Evolutionary conservation across 331 rosid genomes (phyloP), one percentile per base, ranked within the genome.

Genomic region (Saraca asoca): DNA sequence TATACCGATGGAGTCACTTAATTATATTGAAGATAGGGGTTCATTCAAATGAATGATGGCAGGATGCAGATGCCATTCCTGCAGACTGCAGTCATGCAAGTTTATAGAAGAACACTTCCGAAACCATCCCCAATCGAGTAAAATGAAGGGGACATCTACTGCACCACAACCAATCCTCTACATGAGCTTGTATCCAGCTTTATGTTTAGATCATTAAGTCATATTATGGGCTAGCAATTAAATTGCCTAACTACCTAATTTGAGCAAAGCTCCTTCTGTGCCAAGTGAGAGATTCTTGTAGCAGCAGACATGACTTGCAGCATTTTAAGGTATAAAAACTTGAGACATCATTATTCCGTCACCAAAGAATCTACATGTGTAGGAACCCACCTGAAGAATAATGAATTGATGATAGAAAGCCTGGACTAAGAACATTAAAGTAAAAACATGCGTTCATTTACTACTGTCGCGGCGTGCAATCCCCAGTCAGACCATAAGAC

Each of bases 181-280:
- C 10, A 9, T 9, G 64, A 59, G 8, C 63, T 34, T 57, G 37
- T 14, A 13, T 57, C 12, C 63, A 35, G 63, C 7, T 15, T 45
- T 37, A 9, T 8, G 18, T 5, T 31, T 3, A n/a, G 29, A 50
- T 12, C 64, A 69, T 2, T 3, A 53, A 29, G 15, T 52, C 38
- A 33, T 31, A 39, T 55, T 46, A 54, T 31, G 17, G 37, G 52
- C 37, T 50, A 56, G 37, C 58, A 54, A 53, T 12, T 9, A 15
- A 56, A 18, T 11, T 33, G 38, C 1, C 31, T 9, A 2, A 24
- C 37, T 20, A 54, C n/a, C n/a, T 6, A 68, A 62, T 24, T 46
- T 62, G 48, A 68, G 54, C 33, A 68, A 54, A 33, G 52, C 48
- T n/a, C 68, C 56, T 33, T 8, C 34, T 31, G 62, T 13, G 29